Base-by-base conservation (phyloP, 495 filamentous ascomycete genomes). In the Aspergillus affinis region DNA sequence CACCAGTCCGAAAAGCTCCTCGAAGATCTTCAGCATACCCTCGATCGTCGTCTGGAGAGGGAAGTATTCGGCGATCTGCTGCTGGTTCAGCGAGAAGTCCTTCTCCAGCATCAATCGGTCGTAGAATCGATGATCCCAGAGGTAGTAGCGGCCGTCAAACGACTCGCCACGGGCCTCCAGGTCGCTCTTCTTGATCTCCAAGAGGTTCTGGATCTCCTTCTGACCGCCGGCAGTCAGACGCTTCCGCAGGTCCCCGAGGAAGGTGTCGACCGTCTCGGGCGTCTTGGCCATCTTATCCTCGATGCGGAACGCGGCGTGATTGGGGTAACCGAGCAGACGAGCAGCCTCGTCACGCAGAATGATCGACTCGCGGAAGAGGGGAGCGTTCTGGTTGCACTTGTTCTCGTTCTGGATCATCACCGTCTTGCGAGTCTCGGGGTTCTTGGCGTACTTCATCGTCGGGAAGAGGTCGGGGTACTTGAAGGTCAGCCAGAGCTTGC, bases 261-360 rank as follows among this genome's bases (percentile, higher is more conserved):
- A 97, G 55, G 85, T 83, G 65, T 92, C 78, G 0, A 98, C 95
- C 0, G 88, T 91, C 75, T 91, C 84, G 0, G 92, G 86, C 0
- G 86, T 89, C 81, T 98, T 97, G 57, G 92, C 92, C 95, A 98
- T 98, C 83, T 96, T 97, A 60, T 94, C 90, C 72, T 97, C 93
- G 49, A 98, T 90, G 32, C 84, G 82, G 81, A 96, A 93, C 20
- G 91, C 85, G 30, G 94, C 94, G 75, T 97, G 93, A 67, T 96
- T 90, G 19, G 88, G 89, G 73, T 97, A 98, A 6, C 92, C 93
- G 23, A 98, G 78, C 45, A 98, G 77, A 53, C 95, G 86, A 36
- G 95, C 94, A 21, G 88, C 91, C 75, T 98, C 95, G 65, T 98
- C 94, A 18, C 95, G 89, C 58, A 98, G 81, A 17, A 93, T 72